Conservation (phyloP, 2,329 filamentous ascomycete species). For the Paraconiothyrium brasiliense region DNA sequence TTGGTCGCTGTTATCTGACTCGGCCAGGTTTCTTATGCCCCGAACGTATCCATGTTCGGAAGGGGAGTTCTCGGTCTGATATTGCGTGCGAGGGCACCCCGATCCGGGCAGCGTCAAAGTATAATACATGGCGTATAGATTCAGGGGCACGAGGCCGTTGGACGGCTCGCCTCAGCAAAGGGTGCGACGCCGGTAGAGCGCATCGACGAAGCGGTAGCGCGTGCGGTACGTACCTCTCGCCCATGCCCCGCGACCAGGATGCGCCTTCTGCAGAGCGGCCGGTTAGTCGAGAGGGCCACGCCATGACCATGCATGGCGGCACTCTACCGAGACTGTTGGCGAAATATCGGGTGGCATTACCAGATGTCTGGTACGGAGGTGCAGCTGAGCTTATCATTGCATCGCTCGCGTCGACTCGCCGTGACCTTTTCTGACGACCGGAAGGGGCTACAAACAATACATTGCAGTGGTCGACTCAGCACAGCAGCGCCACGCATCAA, state of each 20-base stretch:
- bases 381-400: slow-evolving; percentile 46
- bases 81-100: slow-evolving; percentile 25
- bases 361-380: slow-evolving; percentile 35
- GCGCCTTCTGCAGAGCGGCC: slow-evolving; percentile 15
- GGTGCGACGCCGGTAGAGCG: slow-evolving; percentile 30
- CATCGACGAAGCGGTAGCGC: slow-evolving; percentile 36
- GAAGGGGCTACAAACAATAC: neutral
- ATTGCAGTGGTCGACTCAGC: slow-evolving; percentile 1
- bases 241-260: slow-evolving; percentile 14
- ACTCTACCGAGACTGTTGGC: slow-evolving; percentile 44
- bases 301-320: slow-evolving; percentile 39
- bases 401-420: slow-evolving; percentile 10
- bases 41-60: slow-evolving; percentile 1
- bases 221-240: slow-evolving; percentile 21
- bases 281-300: slow-evolving; percentile 25
- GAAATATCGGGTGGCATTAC: slow-evolving; percentile 37
- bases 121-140: slow-evolving; percentile 30
- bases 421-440: slow-evolving; percentile 11
- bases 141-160: slow-evolving; percentile 25
- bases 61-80: slow-evolving; percentile 17
- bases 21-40: neutral
- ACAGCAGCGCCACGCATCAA: slow-evolving; percentile 2
- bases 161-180: slow-evolving; percentile 29
- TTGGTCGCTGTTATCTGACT: slow-evolving; percentile 1
- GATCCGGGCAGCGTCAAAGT: slow-evolving; percentile 26